Base-by-base conservation (phyloP, 1,139 yeast genomes). In the Starmera stellimalicola region DNA sequence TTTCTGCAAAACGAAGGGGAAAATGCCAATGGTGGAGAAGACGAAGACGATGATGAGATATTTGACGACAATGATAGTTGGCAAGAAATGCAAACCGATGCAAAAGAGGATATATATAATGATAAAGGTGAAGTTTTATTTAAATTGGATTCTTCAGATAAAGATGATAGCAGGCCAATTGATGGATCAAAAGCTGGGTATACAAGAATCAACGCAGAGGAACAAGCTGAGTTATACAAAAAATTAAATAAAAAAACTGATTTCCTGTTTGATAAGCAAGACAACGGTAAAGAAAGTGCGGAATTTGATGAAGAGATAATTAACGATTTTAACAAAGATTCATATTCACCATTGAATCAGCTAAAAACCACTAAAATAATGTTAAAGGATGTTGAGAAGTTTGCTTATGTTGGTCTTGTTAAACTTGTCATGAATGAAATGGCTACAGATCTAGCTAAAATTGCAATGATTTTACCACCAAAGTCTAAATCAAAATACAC, bases 351-450 rank as follows among this genome's bases (percentile, higher is more conserved):
- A 31, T 54, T 52, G 56, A 78, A 64, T 30, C 93, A 88, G 37
- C 61, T 91, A 40, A 75, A 76, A 38, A 71, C 91, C 1, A 91
- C 97, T 6, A 85, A 81, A 52, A 71, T 75, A 20, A 73, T 93
- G 75, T 66, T 93, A 20, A 68, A 77, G 3, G 97, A 85, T 18
- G 66, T 80, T 16, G 96, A 93, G 52, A 78, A 84, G 47, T 82
- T 88, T 44, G 97, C 97, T 4, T 93, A 93, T 51, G 81, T 83
- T 6, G 98, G 96, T 0, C 66, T 91, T 10, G 76, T 82, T 16
- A 80, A 83, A 45, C 68, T 93, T 26, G 68, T 82, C 6, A 69
- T 78, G 35, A 82, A 80, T 26, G 84, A 81, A 18, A 75, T 87
- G 82, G 95, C 95, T 8, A 73, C 85, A 1, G 77, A 76, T 9